Conservation (phyloP, 2,329 filamentous ascomycete genomes). For the Calonectria honghensis region DNA sequence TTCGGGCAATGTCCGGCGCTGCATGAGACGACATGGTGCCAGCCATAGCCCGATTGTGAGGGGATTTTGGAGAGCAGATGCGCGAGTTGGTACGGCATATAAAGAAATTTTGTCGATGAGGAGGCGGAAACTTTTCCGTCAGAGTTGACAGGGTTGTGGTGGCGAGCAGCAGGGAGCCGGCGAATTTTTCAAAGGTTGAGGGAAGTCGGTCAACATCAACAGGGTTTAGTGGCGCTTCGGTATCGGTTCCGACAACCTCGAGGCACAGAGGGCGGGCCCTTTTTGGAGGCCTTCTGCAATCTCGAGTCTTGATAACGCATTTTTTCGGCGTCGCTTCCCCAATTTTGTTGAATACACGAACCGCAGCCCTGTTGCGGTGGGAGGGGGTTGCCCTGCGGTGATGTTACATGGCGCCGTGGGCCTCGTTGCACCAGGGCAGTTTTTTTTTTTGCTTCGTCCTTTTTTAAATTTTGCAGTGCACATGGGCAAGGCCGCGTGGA, state of each 20-base stretch:
- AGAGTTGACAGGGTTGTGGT: neutral
- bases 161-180: neutral
- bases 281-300: neutral
- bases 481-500: slow-evolving; percentile 15
- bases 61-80: slow-evolving; percentile 8
- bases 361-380: neutral
- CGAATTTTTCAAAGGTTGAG: neutral
- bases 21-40: neutral
- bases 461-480: slow-evolving; percentile 14
- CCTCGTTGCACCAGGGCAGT: slow-evolving; percentile 5
- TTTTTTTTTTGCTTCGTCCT: neutral
- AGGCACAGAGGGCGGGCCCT: neutral
- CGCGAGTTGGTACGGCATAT: neutral
- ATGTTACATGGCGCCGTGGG: slow-evolving; percentile 28
- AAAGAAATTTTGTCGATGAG: neutral
- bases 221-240: neutral
- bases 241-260: neutral
- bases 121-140: slow-evolving; percentile 15
- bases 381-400: neutral
- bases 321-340: slow-evolving; percentile 21
- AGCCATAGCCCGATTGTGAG: neutral
- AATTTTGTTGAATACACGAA: slow-evolving; percentile 7
- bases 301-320: neutral
- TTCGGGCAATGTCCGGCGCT: slow-evolving; percentile 19
- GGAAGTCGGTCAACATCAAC: neutral